A percentile compares a stretch with the other conserved stretches of the same genome.
These are phyloP conservation scores for Boechera stricta DNA, from an alignment of 345 rosid species.

Conservation along the genomic window DNA sequence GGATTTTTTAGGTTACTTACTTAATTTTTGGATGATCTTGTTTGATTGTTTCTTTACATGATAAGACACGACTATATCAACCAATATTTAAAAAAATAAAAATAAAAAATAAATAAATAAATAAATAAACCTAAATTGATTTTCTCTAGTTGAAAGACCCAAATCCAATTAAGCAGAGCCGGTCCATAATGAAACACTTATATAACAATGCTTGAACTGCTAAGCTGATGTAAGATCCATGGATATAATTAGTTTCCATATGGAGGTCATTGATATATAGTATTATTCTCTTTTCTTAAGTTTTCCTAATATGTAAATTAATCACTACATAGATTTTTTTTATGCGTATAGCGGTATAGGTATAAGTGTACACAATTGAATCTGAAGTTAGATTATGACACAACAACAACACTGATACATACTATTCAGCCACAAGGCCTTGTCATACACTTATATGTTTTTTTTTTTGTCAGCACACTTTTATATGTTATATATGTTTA, in stretches of 20 bases:
- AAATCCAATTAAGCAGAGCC: not conserved
- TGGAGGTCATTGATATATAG: too few species aligned
- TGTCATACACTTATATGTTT: not conserved
- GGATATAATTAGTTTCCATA: not conserved
- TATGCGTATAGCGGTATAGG: too few species aligned
- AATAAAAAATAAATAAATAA: too few species aligned
- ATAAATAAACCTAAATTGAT: not conserved
- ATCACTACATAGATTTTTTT: too few species aligned
- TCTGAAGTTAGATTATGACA: not conserved
- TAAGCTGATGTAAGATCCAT: not conserved
- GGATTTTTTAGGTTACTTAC: too few species aligned
- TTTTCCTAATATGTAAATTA: too few species aligned
- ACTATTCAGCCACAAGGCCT: not conserved
- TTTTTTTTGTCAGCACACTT: too few species aligned
- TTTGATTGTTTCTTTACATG: not conserved
- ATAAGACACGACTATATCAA: slow-evolving; percentile 1
- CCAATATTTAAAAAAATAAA: not conserved
- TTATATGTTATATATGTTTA: not conserved
- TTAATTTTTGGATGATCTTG: not conserved
- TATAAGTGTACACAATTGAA: not conserved
- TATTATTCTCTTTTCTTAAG: too few species aligned
- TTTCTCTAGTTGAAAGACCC: not conserved
- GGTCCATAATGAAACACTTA: not conserved
- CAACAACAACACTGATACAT: not conserved
- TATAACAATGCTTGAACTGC: not conserved